phyloP scores from a whole-genome alignment of 441 rosid species.

The Populus hybrid region DNA sequence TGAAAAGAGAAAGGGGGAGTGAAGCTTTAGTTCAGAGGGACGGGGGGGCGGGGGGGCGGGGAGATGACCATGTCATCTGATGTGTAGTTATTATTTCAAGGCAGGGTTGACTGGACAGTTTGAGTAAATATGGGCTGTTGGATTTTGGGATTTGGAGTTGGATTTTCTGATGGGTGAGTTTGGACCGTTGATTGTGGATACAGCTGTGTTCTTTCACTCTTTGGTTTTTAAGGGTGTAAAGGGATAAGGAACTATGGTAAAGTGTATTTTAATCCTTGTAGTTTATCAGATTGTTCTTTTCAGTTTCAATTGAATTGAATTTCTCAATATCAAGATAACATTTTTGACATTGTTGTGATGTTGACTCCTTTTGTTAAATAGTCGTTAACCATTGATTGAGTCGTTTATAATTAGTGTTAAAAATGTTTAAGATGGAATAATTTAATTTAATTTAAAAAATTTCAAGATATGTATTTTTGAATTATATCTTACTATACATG shows the following conservation, averaged over 20 bases:
- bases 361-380: too few species aligned
- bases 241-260: not conserved
- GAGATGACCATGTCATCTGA: conserved; percentile 22
- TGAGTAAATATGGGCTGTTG: not conserved
- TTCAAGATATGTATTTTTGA: too few species aligned
- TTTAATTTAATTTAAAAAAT: too few species aligned
- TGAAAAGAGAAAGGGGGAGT: not conserved
- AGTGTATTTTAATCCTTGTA: not conserved
- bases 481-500: too few species aligned
- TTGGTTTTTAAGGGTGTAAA: not conserved
- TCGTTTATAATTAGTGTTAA: not conserved
- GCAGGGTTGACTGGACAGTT: conserved; percentile 25
- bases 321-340: too few species aligned
- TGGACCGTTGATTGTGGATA: conserved; percentile 31
- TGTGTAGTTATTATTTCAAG: conserved; percentile 21
- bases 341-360: too few species aligned
- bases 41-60: not conserved
- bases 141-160: conserved; percentile 5
- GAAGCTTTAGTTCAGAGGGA: not conserved
- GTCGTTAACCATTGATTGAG: not conserved
- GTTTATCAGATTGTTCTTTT: too few species aligned
- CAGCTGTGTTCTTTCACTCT: conserved; percentile 18
- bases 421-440: not conserved
- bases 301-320: too few species aligned
- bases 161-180: not conserved